phyloP scores from a whole-genome alignment of 2,329 filamentous ascomycete genomes.

The Aspergillus ibericus region DNA sequence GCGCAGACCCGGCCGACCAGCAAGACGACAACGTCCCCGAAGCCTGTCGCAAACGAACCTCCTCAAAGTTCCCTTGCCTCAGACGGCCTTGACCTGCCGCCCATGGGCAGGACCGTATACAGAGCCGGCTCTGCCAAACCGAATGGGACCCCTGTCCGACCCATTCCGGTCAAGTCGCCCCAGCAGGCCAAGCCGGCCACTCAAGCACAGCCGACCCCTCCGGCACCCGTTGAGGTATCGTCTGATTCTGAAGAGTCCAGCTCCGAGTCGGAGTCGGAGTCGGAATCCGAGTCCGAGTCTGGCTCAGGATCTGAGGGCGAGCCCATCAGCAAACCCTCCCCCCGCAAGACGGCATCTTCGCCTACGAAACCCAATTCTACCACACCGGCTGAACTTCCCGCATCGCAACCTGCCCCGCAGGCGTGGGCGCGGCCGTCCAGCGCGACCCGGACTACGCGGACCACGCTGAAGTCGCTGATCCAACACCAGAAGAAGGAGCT shows the following conservation, averaged over 20 bases:
- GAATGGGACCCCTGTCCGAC: background rate
- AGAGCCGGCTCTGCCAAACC: background rate
- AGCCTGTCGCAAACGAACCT: background rate
- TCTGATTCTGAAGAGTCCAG: background rate
- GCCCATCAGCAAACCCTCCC: slow-evolving; percentile 1
- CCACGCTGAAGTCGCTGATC: slow-evolving; percentile 8
- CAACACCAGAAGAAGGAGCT: slow-evolving; percentile 11
- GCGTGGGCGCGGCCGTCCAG: slow-evolving; percentile 2
- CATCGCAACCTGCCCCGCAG: slow-evolving; percentile 2
- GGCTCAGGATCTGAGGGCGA: slow-evolving; percentile 7
- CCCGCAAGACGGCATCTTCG: background rate
- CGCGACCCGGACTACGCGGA: background rate
- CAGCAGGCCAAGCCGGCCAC: background rate
- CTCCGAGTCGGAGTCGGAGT: slow-evolving; percentile 12
- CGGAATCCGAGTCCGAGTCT: background rate
- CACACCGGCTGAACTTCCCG: background rate
- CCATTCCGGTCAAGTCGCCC: background rate
- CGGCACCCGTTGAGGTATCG: background rate
- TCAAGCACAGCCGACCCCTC: background rate
- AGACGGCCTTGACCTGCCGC: background rate
- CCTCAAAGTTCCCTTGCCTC: background rate
- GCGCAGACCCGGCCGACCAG: background rate
- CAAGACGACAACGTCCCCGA: background rate
- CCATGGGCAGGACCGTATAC: background rate
- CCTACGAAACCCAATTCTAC: background rate